phyloP scores from a whole-genome alignment of 1,139 yeast species.

The Suhomyces panamericanus region DNA sequence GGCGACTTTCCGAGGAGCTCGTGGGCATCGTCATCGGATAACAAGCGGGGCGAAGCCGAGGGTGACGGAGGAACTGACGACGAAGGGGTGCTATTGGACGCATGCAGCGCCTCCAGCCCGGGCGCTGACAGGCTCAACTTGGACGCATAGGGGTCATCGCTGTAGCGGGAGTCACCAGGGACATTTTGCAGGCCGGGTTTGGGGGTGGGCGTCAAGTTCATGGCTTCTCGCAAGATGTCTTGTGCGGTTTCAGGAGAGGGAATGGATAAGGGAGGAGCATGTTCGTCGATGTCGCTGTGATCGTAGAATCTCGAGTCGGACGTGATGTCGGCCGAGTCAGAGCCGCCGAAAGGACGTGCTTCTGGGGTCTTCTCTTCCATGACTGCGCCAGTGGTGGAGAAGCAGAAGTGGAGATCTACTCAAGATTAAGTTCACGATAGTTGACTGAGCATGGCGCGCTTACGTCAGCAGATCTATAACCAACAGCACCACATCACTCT shows the following conservation, averaged over 20 bases:
- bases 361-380: not conserved
- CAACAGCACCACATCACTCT: too few species aligned
- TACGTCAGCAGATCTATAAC: not conserved
- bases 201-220: not conserved
- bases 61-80: conserved; percentile 7
- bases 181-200: not conserved
- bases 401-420: not conserved
- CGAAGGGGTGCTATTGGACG: not conserved
- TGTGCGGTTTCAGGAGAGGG: not conserved
- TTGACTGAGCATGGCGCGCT: not conserved
- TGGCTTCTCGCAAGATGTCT: conserved; percentile 1
- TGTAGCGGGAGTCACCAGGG: not conserved
- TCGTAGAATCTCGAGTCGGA: not conserved
- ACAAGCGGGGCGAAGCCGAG: conserved; percentile 7
- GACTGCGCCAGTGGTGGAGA: not conserved
- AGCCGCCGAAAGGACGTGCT: not conserved
- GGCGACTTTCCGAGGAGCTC: conserved; percentile 4
- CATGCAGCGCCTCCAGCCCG: conserved; percentile 3
- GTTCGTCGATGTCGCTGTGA: not conserved
- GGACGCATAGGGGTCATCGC: not conserved
- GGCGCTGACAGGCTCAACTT: not conserved
- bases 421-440: too few species aligned
- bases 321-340: not conserved
- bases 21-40: conserved; percentile 7
- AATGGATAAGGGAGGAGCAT: not conserved